These are phyloP conservation scores for Coemansia sp. DNA, from an alignment of 192 early-diverging fungal species.

Conservation along the genomic window DNA sequence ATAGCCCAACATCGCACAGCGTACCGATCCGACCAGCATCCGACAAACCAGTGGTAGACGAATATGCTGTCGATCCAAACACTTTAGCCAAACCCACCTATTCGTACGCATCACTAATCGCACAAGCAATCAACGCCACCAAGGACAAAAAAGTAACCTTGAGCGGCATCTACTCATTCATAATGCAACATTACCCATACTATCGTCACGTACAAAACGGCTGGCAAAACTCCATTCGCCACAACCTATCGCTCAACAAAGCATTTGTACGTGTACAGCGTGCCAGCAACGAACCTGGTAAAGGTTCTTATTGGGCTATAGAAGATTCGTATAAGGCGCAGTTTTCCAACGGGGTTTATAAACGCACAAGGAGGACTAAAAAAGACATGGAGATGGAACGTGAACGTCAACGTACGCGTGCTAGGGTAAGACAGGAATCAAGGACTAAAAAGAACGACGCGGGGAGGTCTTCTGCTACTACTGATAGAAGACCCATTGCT, in stretches of 20 bases:
- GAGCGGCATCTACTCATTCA: conserved; percentile 87
- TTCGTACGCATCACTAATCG: conserved; percentile 86
- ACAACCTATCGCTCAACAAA: conserved; percentile 95
- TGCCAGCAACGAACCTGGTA: conserved; percentile 82
- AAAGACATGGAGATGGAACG: conserved; percentile 54
- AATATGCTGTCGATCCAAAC: background rate
- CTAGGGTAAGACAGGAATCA: background rate
- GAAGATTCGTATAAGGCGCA: conserved; percentile 67
- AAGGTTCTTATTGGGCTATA: conserved; percentile 94
- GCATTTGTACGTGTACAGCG: conserved; percentile 88
- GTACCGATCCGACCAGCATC: conserved; percentile 51
- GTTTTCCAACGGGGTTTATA: conserved; percentile 72
- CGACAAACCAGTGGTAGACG: conserved; percentile 18
- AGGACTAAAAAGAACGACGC: background rate
- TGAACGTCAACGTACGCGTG: conserved; percentile 14
- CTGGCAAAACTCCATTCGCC: conserved; percentile 98
- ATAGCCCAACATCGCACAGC: background rate
- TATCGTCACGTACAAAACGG: conserved; percentile 82
- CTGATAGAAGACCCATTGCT: background rate
- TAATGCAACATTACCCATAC: conserved; percentile 80
- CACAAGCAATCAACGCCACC: conserved; percentile 84
- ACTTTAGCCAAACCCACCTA: conserved; percentile 69
- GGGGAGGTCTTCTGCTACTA: background rate
- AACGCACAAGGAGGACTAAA: conserved; percentile 60
- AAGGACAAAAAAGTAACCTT: conserved; percentile 72